Evolutionary conservation across 306 rosid genomes (phyloP).

Genomic region (Lathyrus aphaca): DNA sequence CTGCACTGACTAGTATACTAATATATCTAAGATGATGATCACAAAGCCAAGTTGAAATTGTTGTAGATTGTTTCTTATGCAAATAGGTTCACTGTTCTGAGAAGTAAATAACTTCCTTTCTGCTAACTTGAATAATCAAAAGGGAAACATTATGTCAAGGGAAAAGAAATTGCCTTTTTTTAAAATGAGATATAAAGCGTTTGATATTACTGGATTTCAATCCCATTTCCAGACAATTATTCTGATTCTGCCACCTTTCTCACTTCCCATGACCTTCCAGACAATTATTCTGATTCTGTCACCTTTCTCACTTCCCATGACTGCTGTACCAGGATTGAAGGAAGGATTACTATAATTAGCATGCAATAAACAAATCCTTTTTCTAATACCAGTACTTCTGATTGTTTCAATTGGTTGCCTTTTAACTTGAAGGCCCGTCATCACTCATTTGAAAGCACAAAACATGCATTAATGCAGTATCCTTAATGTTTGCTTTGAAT

Average conservation of each 20-base stretch:
- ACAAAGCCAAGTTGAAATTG: not conserved
- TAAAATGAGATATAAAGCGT: slow-evolving; percentile 7
- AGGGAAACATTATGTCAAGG: not conserved
- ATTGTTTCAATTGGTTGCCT: slow-evolving; percentile 29
- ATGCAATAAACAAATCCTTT: slow-evolving; percentile 21
- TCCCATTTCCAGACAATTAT: slow-evolving; percentile 13
- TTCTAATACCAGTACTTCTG: slow-evolving; percentile 21
- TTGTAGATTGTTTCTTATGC: not conserved
- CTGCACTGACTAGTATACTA: not conserved
- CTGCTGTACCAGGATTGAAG: not conserved
- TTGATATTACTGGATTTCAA: slow-evolving; percentile 15
- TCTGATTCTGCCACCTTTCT: slow-evolving; percentile 10
- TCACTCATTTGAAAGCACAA: slow-evolving; percentile 24
- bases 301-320: slow-evolving; percentile 25
- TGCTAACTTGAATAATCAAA: slow-evolving; percentile 28
- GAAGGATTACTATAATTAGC: slow-evolving; percentile 3
- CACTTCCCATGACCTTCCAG: slow-evolving; percentile 22
- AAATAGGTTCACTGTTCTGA: slow-evolving; percentile 12
- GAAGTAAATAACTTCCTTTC: slow-evolving; percentile 9
- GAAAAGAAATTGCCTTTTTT: not conserved
- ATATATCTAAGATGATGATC: slow-evolving; percentile 23
- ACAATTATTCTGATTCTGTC: slow-evolving; percentile 12
- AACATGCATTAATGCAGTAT: slow-evolving; percentile 21
- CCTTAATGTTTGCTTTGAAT: slow-evolving; percentile 33
- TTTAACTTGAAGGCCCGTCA: slow-evolving; percentile 30